Percentiles rank a stretch among this genome's conserved stretches.
These are phyloP conservation scores for Pistacia vera DNA, from an alignment of 345 rosid species.

Conservation along the genomic window DNA sequence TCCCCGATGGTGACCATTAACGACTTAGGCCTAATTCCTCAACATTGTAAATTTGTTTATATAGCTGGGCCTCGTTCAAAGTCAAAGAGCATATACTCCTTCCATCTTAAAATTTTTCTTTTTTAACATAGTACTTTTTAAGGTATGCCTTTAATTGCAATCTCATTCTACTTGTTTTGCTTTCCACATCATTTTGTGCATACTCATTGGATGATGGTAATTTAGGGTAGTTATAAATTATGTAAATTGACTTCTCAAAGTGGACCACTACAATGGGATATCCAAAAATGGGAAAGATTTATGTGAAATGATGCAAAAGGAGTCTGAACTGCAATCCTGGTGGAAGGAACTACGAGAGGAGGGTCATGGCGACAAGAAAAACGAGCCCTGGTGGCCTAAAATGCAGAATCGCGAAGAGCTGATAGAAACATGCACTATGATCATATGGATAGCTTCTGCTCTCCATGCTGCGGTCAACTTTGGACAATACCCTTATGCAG, in stretches of 20 bases:
- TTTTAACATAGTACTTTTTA: not conserved
- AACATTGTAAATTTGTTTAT: not conserved
- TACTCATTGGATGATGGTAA: not conserved
- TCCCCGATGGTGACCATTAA: too few species aligned
- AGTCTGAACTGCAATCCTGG: too few species aligned
- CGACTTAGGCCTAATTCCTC: not conserved
- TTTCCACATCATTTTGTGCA: not conserved
- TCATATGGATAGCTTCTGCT: too few species aligned
- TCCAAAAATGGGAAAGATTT: not conserved
- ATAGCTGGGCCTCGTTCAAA: not conserved
- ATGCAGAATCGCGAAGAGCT: too few species aligned
- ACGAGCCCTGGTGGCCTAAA: too few species aligned
- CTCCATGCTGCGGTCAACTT: too few species aligned
- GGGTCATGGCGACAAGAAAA: too few species aligned
- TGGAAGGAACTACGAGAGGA: too few species aligned
- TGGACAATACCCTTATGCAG: slow-evolving; percentile 27
- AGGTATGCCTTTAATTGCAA: not conserved
- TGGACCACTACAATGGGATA: not conserved
- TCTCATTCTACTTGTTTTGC: not conserved
- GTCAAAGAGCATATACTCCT: not conserved
- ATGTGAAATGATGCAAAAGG: too few species aligned
- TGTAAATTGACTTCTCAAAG: not conserved
- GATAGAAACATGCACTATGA: too few species aligned
- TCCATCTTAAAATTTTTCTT: slow-evolving; percentile 2
- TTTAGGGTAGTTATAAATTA: not conserved